Evolutionary conservation across 1,284 basidiomycete genomes (phyloP).

Genomic region (Trichosporon sp.): DNA sequence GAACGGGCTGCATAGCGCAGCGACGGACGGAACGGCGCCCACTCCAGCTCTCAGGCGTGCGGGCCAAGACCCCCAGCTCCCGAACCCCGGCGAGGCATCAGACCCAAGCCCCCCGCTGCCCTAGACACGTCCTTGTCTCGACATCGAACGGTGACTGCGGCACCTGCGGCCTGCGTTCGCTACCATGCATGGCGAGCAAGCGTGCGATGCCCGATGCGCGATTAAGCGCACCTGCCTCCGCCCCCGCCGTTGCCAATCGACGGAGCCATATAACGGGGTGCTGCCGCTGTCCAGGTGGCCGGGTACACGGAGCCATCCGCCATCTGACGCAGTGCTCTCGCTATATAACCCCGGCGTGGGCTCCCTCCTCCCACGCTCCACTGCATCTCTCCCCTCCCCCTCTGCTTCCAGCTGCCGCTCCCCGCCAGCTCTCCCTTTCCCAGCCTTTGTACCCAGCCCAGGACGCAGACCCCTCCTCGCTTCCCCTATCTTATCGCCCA

Average conservation of each 20-base stretch:
- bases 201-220: neutral
- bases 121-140: neutral
- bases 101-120: neutral
- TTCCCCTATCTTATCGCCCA: neutral
- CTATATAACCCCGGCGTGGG: neutral
- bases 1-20: neutral
- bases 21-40: too few relatives aligned
- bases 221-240: neutral
- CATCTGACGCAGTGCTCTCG: neutral
- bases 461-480: neutral
- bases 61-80: too few relatives aligned
- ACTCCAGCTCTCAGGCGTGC: too few relatives aligned
- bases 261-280: neutral
- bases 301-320: too few relatives aligned
- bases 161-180: neutral
- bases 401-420: too few relatives aligned
- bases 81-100: neutral
- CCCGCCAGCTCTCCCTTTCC: too few relatives aligned
- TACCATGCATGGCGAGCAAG: neutral
- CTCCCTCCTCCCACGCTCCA: neutral
- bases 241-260: neutral
- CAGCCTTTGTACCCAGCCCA: neutral
- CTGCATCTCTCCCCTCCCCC: neutral
- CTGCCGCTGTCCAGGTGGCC: too few relatives aligned
- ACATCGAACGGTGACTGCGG: neutral